phyloP scores from a whole-genome alignment of 202 grass and related monocot species.

The Hordeum pubiflorum region DNA sequence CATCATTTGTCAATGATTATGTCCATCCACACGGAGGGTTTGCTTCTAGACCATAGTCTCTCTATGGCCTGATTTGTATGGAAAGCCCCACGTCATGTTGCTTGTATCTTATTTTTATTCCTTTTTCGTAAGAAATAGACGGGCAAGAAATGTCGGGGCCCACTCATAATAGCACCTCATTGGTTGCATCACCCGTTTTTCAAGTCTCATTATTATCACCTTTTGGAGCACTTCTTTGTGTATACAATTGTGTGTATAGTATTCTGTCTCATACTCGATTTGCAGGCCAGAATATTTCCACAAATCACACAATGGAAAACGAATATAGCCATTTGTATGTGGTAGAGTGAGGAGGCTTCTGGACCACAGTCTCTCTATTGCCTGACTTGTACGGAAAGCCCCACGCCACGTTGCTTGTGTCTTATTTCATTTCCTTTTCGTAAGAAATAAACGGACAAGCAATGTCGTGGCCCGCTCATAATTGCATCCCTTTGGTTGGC shows the following conservation, averaged over 20 bases:
- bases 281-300: not conserved
- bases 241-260: not conserved
- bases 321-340: not conserved
- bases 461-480: not conserved
- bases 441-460: not conserved
- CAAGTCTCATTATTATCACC: not conserved
- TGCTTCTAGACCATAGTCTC: not conserved
- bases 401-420: not conserved
- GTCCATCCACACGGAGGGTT: not conserved
- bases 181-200: not conserved
- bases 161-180: no score
- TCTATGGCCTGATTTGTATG: not conserved
- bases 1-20: not conserved
- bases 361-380: not conserved
- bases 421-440: not conserved
- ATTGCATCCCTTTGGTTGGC: not conserved
- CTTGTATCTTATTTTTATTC: not conserved
- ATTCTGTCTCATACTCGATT: not conserved
- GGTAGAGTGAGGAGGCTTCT: not conserved
- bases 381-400: not conserved
- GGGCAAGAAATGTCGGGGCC: not conserved
- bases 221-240: not conserved
- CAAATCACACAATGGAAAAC: not conserved
- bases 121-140: not conserved
- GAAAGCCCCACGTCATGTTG: not conserved